Evolutionary conservation across 441 rosid species (phyloP).

Genomic region (Corymbia citriodora): DNA sequence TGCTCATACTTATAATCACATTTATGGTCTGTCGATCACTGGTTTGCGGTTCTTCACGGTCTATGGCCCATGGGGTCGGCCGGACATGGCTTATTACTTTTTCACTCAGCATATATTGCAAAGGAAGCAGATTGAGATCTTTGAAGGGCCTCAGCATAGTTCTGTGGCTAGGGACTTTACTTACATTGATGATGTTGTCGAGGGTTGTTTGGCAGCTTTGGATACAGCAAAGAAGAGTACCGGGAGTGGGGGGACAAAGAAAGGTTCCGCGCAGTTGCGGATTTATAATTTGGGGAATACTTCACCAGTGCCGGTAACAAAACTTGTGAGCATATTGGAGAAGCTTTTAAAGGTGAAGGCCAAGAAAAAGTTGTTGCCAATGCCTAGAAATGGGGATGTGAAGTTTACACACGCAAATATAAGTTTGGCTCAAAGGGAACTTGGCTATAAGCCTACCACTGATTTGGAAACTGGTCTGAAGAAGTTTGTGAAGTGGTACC

Average conservation of each 20-base stretch:
- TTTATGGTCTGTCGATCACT: constrained; percentile 69
- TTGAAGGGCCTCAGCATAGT: constrained; percentile 48
- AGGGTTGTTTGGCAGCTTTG: constrained; percentile 65
- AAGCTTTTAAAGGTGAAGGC: constrained; percentile 64
- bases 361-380: constrained; percentile 51
- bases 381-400: constrained; percentile 81
- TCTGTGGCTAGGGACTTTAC: constrained; percentile 79
- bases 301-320: constrained; percentile 55
- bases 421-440: constrained; percentile 52
- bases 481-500: constrained; percentile 76
- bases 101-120: constrained; percentile 60
- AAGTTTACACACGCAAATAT: constrained; percentile 70
- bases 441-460: constrained; percentile 54
- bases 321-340: constrained; percentile 59
- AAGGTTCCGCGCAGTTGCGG: constrained; percentile 52
- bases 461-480: constrained; percentile 66
- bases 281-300: constrained; percentile 78
- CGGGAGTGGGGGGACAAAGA: constrained; percentile 76
- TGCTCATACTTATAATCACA: constrained; percentile 67
- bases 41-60: constrained; percentile 82
- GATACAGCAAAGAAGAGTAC: constrained; percentile 82
- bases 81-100: constrained; percentile 82
- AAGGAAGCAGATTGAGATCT: constrained; percentile 52
- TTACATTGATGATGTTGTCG: constrained; percentile 72
- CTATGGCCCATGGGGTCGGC: constrained; percentile 85